Evolutionary conservation across 768 basidiomycete genomes (phyloP), one percentile per base, ranked within the genome.

Genomic region (Sporobolomyces roseus): DNA sequence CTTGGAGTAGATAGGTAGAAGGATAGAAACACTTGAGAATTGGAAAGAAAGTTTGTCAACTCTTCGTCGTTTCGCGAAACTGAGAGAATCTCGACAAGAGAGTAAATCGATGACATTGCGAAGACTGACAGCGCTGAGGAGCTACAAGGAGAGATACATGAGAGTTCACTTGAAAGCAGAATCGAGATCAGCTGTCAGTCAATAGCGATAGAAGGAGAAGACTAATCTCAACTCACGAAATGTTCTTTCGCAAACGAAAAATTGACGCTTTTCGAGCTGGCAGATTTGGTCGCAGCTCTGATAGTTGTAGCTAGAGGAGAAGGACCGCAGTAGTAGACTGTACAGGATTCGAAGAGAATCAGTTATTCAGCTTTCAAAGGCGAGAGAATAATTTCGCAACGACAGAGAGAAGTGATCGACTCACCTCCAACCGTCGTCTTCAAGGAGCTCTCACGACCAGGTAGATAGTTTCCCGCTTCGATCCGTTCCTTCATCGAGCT

Each of bases 211-310:
- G n/a, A n/a, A n/a, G n/a, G n/a, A n/a, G n/a, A n/a, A n/a, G n/a
- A n/a, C n/a, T n/a, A n/a, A n/a, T 7, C 27, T 63, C 45, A 74
- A 19, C 52, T 41, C 35, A 61, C 52, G 65, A 75, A 75, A 74
- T 82, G 74, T 66, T 84, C 91, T 85, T 93, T 93, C 25, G 87
- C 86, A 78, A 96, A 93, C 1, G 83, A 82, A 79, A 93, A 93
- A 51, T 86, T 79, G 51, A 93, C 84, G 16, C 25, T 21, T 13
- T 16, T 50, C 32, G 19, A 55, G 25, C 13, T 29, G 41, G 81
- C 79, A 17, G 85, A 75, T 58, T 82, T 82, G 3, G 82, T 83
- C 67, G 86, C 81, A 38, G 83, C 80, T 77, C 88, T 88, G 80
- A 96, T 86, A 17, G 84, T 80, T 76, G 87, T 88, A 27, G 89